Evolutionary conservation across 2,329 filamentous ascomycete species (phyloP).

Genomic region (Westerdykella sp.): DNA sequence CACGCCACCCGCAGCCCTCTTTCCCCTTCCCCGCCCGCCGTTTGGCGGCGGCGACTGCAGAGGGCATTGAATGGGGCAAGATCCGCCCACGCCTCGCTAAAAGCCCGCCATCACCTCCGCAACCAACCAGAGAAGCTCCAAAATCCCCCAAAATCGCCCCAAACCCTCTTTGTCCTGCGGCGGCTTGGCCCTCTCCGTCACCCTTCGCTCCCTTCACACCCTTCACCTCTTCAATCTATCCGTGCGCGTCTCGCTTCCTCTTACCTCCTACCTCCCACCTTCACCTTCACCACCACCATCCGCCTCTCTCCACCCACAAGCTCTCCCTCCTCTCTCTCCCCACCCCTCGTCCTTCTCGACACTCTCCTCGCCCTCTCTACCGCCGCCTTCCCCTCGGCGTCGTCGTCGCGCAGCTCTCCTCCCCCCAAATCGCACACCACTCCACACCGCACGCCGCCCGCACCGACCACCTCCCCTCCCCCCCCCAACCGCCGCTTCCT

Average conservation of each 20-base stretch:
- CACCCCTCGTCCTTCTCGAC: conserved; percentile 10
- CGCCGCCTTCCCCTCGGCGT: conserved; percentile 9
- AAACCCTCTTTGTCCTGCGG: background rate
- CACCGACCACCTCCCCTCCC: conserved; percentile 23
- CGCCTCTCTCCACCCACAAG: conserved; percentile 7
- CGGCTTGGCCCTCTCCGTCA: conserved; percentile 4
- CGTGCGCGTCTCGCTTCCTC: conserved; percentile 2
- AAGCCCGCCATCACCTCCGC: too few species aligned
- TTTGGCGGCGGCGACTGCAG: too few species aligned
- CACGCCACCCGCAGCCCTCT: too few species aligned
- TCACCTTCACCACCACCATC: conserved; percentile 4
- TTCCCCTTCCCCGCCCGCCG: too few species aligned
- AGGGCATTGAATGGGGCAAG: too few species aligned
- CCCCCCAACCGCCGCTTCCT: conserved; percentile 33
- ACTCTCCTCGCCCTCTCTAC: conserved; percentile 13
- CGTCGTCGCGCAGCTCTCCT: conserved; percentile 4
- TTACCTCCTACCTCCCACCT: conserved; percentile 1
- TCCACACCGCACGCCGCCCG: conserved; percentile 15
- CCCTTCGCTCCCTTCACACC: conserved; percentile 13
- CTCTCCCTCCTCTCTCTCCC: conserved; percentile 11
- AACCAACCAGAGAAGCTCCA: background rate
- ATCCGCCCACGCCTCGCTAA: too few species aligned
- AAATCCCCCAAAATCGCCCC: too few species aligned
- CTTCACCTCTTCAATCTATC: conserved; percentile 7
- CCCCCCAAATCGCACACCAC: conserved; percentile 7